Percentiles rank a stretch among this genome's conserved stretches.
Conservation (phyloP, 2,329 filamentous ascomycete genomes). For the Hypoxylon sp. region DNA sequence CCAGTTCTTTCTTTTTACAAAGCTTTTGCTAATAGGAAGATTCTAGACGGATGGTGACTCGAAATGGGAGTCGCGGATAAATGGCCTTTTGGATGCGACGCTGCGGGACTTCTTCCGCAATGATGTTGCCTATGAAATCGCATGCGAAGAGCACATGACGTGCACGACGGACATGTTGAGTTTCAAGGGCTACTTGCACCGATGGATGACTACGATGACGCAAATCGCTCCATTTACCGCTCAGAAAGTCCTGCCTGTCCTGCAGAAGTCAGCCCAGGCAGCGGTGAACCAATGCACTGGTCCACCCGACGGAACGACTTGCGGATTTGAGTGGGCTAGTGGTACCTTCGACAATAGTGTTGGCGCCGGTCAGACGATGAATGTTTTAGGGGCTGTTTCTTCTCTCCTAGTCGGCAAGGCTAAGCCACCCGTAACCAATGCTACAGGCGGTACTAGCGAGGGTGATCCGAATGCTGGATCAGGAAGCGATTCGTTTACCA, state of each 20-base stretch:
- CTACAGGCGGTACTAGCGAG: conserved; percentile 65
- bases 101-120: conserved; percentile 65
- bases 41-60: conserved; percentile 55
- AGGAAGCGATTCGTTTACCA: conserved; percentile 55
- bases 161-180: conserved; percentile 70
- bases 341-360: conserved; percentile 65
- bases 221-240: conserved; percentile 58
- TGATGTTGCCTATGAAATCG: conserved; percentile 65
- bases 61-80: conserved; percentile 62
- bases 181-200: conserved; percentile 71
- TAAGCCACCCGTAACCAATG: conserved; percentile 59
- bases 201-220: conserved; percentile 62
- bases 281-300: conserved; percentile 57
- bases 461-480: conserved; percentile 59
- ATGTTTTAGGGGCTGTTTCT: conserved; percentile 67
- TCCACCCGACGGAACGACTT: conserved; percentile 56
- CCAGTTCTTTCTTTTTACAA: too few relatives aligned
- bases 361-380: conserved; percentile 72
- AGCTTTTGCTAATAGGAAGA: conserved; percentile 20
- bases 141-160: conserved; percentile 63
- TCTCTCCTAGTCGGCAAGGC: conserved; percentile 62
- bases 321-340: conserved; percentile 64
- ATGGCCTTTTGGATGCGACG: conserved; percentile 61
- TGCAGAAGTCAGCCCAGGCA: conserved; percentile 57
- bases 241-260: conserved; percentile 53